Percentiles rank a stretch among this genome's conserved stretches.
Conservation (phyloP, 2,329 filamentous ascomycete species). For the Cercospora sesami region DNA sequence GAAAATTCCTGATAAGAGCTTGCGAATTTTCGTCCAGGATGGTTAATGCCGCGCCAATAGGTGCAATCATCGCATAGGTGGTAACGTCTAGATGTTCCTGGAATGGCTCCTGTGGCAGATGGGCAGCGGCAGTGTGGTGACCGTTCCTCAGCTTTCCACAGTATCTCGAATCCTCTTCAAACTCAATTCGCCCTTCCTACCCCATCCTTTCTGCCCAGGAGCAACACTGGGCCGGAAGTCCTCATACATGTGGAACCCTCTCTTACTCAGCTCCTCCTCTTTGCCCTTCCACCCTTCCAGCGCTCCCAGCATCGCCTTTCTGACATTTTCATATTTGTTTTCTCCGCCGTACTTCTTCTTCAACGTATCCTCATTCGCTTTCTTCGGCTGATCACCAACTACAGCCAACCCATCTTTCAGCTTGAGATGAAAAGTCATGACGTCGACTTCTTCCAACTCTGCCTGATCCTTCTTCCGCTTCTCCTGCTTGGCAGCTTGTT, state of each 20-base stretch:
- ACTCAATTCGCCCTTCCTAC: slow-evolving; percentile 34
- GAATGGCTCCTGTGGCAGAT: neutral
- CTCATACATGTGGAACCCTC: slow-evolving; percentile 38
- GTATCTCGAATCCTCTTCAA: slow-evolving; percentile 21
- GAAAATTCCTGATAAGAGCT: neutral
- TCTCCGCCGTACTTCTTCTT: slow-evolving; percentile 33
- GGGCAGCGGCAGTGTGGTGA: neutral
- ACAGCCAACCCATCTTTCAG: slow-evolving; percentile 33
- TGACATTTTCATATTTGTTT: slow-evolving; percentile 29
- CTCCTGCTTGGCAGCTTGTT: slow-evolving; percentile 26
- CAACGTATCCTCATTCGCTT: slow-evolving; percentile 29
- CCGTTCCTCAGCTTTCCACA: slow-evolving; percentile 2
- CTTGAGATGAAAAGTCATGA: slow-evolving; percentile 39
- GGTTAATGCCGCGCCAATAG: neutral
- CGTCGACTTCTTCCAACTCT: slow-evolving; percentile 31
- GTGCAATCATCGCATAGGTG: neutral
- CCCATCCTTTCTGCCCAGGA: slow-evolving; percentile 37
- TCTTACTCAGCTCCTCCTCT: slow-evolving; percentile 33
- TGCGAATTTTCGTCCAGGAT: neutral
- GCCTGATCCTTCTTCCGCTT: slow-evolving; percentile 27
- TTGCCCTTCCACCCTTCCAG: slow-evolving; percentile 31
- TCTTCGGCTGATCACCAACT: slow-evolving; percentile 29
- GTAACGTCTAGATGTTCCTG: neutral
- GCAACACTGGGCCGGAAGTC: slow-evolving; percentile 34
- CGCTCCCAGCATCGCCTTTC: slow-evolving; percentile 24